Conservation (phyloP, 1,284 basidiomycete genomes). For the Meira nashicola region DNA sequence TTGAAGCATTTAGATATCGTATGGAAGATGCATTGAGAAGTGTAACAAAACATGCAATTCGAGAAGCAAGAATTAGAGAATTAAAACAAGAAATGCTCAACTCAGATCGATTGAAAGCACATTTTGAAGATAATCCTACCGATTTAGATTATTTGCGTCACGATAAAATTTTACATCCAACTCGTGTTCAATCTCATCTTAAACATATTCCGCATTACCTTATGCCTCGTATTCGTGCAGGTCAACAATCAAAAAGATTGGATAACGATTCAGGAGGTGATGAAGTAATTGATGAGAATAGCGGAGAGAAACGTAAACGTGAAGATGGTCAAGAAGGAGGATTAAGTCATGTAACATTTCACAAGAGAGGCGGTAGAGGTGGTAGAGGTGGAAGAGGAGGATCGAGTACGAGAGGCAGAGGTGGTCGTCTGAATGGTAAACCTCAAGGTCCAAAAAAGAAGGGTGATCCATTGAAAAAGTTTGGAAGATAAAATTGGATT, state of each 20-base stretch:
- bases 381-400: slow-evolving; percentile 14
- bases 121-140: slow-evolving; percentile 94
- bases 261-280: slow-evolving; percentile 6
- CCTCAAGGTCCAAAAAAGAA: slow-evolving; percentile 19
- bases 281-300: slow-evolving; percentile 4
- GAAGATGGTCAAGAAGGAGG: slow-evolving; percentile 13
- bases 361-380: slow-evolving; percentile 14
- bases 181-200: slow-evolving; percentile 78
- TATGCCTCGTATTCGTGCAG: slow-evolving; percentile 66
- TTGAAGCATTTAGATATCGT: slow-evolving; percentile 96
- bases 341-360: slow-evolving; percentile 18
- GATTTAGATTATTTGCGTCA: slow-evolving; percentile 90
- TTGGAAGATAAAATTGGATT: slow-evolving; percentile 18
- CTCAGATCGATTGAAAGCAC: slow-evolving; percentile 93
- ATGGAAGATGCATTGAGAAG: slow-evolving; percentile 92
- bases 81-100: slow-evolving; percentile 89
- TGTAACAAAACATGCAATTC: slow-evolving; percentile 78
- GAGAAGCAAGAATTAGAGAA: slow-evolving; percentile 90
- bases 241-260: background rate
- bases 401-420: slow-evolving; percentile 1
- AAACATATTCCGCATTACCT: slow-evolving; percentile 93
- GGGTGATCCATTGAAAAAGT: slow-evolving; percentile 36
- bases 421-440: background rate
- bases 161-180: slow-evolving; percentile 86
- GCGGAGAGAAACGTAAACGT: background rate